Evolutionary conservation across 1,284 basidiomycete species (phyloP), one percentile per base, ranked within the genome.

Genomic region (Bjerkandera adusta): DNA sequence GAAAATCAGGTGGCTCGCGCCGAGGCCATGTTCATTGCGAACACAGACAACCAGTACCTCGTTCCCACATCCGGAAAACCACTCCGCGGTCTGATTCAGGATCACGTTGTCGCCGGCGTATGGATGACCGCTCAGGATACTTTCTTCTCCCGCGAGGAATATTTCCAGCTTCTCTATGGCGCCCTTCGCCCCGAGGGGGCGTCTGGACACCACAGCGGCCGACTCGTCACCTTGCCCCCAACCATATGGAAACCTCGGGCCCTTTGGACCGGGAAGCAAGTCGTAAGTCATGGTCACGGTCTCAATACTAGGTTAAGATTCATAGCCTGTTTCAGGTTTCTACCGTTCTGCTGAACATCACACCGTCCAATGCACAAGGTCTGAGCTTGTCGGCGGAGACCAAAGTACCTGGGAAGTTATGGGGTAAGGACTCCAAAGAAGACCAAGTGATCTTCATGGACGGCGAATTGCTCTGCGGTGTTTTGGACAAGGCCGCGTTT

Each of bases 121-220:
- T 98, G 96, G 94, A 97, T 99, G 93, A 98, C 97, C 45, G 89
- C 85, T 65, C 95, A 95, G 66, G 89, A 96, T 58, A 80, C 92
- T 2, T 97, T 97, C 70, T 97, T 99, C 71, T 85, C 86, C 4
- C 83, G 97, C 46, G 93, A 97, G 57, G 90, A 99, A 64, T 99
- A 99, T 65, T 91, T 92, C 69, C 97, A 99, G 70, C 76, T 99
- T 43, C 79, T 99, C 12, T 99, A 98, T 61, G 97, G 97, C 38
- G 92, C 96, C 5, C 73, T 99, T 38, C 77, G 92, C 49, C 92
- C 95, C 7, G 97, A 99, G 69, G 85, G 89, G 32, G 80, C 85
- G 52, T 54, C 57, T 2, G 81, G 81, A 55, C 76, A 81, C 37
- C 73, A 81, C 30, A 75, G 71, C 32, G 81, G 85, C 34, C 81